A percentile compares a stretch with the other conserved stretches of the same genome.
Evolutionary conservation across 2,329 filamentous ascomycete genomes (phyloP).

Genomic region (Didymella pomorum): DNA sequence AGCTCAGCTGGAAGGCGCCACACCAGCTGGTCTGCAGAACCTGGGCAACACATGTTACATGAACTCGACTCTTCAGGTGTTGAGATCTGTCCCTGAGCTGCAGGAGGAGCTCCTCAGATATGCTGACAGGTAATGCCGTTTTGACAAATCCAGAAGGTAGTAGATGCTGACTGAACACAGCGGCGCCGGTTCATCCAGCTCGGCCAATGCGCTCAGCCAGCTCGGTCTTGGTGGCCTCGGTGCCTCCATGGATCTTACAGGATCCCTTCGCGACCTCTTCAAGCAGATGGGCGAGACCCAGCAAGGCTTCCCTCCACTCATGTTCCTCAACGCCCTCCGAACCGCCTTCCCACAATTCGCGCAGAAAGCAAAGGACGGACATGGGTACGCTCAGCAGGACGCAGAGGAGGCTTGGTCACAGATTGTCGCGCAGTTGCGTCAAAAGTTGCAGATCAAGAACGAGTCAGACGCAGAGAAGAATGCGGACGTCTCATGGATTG

Average conservation of each 20-base stretch:
- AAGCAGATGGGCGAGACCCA: conserved; percentile 90
- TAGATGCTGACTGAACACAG: conserved; percentile 32
- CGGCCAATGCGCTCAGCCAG: conserved; percentile 52
- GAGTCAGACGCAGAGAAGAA: conserved; percentile 46
- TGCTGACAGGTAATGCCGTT: conserved; percentile 47
- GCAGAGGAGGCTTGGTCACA: conserved; percentile 99
- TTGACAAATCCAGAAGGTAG: accelerated
- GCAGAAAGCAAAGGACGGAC: conserved; percentile 81
- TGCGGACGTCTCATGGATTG: conserved; percentile 74
- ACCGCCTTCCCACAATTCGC: conserved; percentile 89
- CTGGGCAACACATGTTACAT: conserved; percentile 98
- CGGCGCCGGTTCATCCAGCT: conserved; percentile 43
- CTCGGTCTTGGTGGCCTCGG: conserved; percentile 67
- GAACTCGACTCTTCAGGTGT: conserved; percentile 93
- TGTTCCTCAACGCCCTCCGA: conserved; percentile 83
- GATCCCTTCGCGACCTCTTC: conserved; percentile 82
- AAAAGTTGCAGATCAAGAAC: conserved; percentile 75
- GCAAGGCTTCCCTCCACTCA: conserved; percentile 81
- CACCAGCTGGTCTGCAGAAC: conserved; percentile 87
- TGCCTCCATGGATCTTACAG: conserved; percentile 74
- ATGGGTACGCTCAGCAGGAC: conserved; percentile 95
- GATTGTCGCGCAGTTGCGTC: conserved; percentile 82
- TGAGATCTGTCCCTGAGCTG: conserved; percentile 89
- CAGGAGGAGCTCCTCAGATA: conserved; percentile 79
- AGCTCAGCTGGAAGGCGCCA: conserved; percentile 82